A percentile compares a stretch with the other conserved stretches of the same genome.
Conservation (phyloP, 768 basidiomycete species). For the Psilocybe cubensis region DNA sequence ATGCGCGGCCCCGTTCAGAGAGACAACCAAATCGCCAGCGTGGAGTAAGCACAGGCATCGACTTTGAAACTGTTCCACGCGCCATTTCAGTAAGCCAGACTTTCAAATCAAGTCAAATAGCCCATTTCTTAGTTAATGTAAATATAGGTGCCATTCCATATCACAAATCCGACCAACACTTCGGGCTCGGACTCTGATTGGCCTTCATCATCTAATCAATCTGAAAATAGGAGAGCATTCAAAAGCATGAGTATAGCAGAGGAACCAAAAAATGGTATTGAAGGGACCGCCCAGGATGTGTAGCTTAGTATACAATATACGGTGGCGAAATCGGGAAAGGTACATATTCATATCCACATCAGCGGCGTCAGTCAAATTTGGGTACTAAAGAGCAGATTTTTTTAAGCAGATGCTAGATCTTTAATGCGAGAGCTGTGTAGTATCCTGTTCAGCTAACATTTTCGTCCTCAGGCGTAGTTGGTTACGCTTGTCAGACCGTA, state of each 20-base stretch:
- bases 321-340: no score
- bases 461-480: constrained; percentile 11
- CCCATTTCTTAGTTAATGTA: background rate
- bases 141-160: constrained; percentile 1
- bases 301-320: no score
- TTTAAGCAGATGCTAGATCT: no score
- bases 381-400: no score
- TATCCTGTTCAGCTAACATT: no score
- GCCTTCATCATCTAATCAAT: background rate
- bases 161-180: background rate
- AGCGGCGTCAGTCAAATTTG: no score
- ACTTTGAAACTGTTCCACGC: constrained; percentile 12
- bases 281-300: no score
- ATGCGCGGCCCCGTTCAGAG: constrained; percentile 9
- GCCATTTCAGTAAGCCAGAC: background rate
- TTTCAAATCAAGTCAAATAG: background rate
- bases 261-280: background rate
- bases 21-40: background rate
- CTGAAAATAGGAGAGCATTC: background rate
- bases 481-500: constrained; percentile 14
- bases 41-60: constrained; percentile 8
- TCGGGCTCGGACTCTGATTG: constrained; percentile 2
- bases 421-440: no score
- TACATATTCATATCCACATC: no score
- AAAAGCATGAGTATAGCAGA: background rate